Base-by-base conservation (phyloP, 345 rosid genomes). In the Moricandia arvensis region DNA sequence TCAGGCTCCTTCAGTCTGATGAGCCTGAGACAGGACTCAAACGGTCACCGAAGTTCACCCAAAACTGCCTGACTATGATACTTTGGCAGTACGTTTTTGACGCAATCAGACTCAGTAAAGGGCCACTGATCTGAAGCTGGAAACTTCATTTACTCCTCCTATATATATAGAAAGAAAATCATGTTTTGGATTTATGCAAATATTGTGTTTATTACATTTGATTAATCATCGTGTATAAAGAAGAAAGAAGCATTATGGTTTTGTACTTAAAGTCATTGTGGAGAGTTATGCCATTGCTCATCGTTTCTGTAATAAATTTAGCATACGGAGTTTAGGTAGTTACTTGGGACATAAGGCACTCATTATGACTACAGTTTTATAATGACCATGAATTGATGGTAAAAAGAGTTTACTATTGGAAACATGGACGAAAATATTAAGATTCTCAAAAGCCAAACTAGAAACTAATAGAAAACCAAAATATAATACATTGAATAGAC, bases 51-150 rank as follows among this genome's bases (percentile, higher is more conserved):
- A 59, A 27, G 83, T 84, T 78, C 96, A 94, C 79, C 98, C 96
- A 2, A 91, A 91, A 75, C 80, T 94, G 62, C 98, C 97, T 0
- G 95, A 91, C 72, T 94, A 89, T 37, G 97, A 94, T 66, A 81
- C 77, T 18, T 84, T 94, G 21, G 85, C 97, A 55, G 96, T 95
- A 74, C 93, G 91, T 31, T 94, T n/a, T 91, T 59, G 88, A 89
- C 79, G 88, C 96, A 54, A 88, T 94, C 51, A 90, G 88, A 73
- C 66, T 73, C 59, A 87, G 83, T 68, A 78, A 72, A 66, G 90
- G 86, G 29, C 86, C 81, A 59, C 83, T 79, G 95, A 94, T 76
- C 98, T 94, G 1, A 91, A 91, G 74, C 78, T 94, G 68, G 3
- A 1, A 29, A 29, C 31, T 29, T 29, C 3, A 1, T 29, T 4